Base-by-base conservation (phyloP, 116 monocot species). In the Cymodocea nodosa region DNA sequence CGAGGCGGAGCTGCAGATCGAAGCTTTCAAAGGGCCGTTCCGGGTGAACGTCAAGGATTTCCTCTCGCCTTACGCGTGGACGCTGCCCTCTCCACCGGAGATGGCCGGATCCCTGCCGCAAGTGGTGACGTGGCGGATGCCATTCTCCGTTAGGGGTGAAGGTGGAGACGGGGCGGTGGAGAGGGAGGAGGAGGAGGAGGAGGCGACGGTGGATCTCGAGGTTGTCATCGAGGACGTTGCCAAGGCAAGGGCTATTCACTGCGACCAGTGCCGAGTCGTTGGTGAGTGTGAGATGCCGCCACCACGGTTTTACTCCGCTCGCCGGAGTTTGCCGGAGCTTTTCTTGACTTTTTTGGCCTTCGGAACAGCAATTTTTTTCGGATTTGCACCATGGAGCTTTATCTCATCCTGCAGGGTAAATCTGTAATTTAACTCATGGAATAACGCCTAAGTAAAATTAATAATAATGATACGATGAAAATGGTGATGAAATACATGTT, bases 191-290 rank as follows among this genome's bases (percentile, higher is more conserved):
- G 87, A 97, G 59, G 88, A 60, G 24, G 15, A n/a, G 22, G 52
- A 22, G 5, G 39, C 50, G 15, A 51, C 59, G 59, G 79, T 88
- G 65, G 97, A 85, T 78, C 81, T 88, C 67, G 82, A 79, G 50
- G 84, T 91, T 4, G 82, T 91, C 4, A 79, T 91, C 6, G 91
- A 82, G 75, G 91, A 97, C 65, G 88, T 91, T 50, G 55, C 69
- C 23, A 74, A 83, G 49, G 79, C 91, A 23, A 81, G 64, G 68
- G 83, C 85, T 2, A 67, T 85, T 7, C 86, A 97, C 65, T 97
- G 97, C 64, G 97, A 97, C 64, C 97, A 97, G 39, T 97, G 97
- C 79, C 79, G 88, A 39, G 88, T 97, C 25, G 97, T 85, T 2
- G 97, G 97, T 97, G 75, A 82, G 88, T 44, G 35, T 35, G 37